Conservation (phyloP, 345 rosid genomes). For the Linum lewisii region DNA sequence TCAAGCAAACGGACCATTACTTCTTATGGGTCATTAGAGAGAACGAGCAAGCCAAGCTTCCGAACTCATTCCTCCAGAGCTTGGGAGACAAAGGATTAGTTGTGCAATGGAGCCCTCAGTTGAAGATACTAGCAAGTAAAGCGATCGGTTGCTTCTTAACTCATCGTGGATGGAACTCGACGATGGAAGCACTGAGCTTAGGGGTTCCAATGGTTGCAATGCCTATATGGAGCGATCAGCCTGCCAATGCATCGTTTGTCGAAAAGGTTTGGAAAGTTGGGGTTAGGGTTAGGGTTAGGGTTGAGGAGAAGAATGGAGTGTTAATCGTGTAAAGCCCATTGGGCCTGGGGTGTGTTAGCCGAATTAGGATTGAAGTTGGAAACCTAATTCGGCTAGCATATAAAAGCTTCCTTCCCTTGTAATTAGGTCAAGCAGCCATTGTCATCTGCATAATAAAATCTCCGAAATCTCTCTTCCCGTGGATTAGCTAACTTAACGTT, state of each 20-base stretch:
- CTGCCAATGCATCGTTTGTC: constrained; percentile 48
- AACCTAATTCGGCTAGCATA: no score
- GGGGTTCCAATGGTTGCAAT: constrained; percentile 62
- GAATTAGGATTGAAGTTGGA: no score
- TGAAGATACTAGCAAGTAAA: constrained; percentile 26
- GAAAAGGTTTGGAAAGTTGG: constrained; percentile 63
- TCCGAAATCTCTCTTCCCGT: no score
- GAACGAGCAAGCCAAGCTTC: constrained; percentile 6
- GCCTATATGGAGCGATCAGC: constrained; percentile 65
- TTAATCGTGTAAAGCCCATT: no score
- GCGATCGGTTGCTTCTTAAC: constrained; percentile 56
- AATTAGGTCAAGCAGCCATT: no score
- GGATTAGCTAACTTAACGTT: no score
- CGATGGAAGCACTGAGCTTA: constrained; percentile 55
- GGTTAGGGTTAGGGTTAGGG: constrained; percentile 42
- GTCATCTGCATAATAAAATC: no score
- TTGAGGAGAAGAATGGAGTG: constrained; percentile 35
- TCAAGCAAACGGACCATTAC: neutral
- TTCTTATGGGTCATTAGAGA: constrained; percentile 2
- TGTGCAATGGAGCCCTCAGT: neutral
- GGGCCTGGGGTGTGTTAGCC: no score
- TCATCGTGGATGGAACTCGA: constrained; percentile 75
- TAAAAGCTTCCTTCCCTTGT: no score
- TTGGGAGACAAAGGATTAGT: neutral
- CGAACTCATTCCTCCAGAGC: neutral